Base-by-base conservation (phyloP, 2,329 filamentous ascomycete genomes). In the Fusarium sp. region DNA sequence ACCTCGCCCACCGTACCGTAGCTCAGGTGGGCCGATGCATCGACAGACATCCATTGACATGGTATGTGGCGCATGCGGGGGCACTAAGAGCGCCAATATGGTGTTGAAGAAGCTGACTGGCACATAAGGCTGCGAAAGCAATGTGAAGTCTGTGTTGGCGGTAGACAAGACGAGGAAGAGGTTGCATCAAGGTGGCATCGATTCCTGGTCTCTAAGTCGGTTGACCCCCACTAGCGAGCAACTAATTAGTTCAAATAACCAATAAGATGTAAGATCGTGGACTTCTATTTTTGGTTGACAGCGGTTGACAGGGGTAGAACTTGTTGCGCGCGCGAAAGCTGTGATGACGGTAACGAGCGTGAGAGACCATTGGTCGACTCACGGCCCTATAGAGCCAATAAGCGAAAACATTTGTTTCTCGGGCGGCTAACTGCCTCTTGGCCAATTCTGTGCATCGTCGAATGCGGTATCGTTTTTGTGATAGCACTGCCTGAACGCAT, bases 321-420 rank as follows among this genome's bases (percentile, higher is more conserved):
- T 50, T 59, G 56, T 82, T 78, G 79, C 80, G 81, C 80, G 81
- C 80, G 81, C 79, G 78, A 82, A 72, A 80, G 67, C 51, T 65
- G 66, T 66, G 61, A 67, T 70, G 49, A 67, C 63, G 47, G 63
- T 53, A 44, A 54, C 58, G 53, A 55, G 58, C 68, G 52, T 67
- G 66, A 72, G 66, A 72, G 66, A 71, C 75, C 72, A 76, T 76
- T 77, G 78, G 76, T 47, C 51, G 27, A n/a, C 34, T 40, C 16
- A 43, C 22, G 29, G 54, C 63, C 20, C 58, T 58, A 63, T 46
- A 59, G 32, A 51, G 55, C 75, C 73, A 74, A 76, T 76, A 63
- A 64, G 55, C 46, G 32, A 57, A 40, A 47, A 46, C 47, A 51
- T 55, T 57, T 65, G 57, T 63, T 68, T 68, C 63, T 44, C 63